Evolutionary conservation across 2,329 filamentous ascomycete genomes (phyloP), one percentile per base, ranked within the genome.

Genomic region (Nannizzia gypsea): DNA sequence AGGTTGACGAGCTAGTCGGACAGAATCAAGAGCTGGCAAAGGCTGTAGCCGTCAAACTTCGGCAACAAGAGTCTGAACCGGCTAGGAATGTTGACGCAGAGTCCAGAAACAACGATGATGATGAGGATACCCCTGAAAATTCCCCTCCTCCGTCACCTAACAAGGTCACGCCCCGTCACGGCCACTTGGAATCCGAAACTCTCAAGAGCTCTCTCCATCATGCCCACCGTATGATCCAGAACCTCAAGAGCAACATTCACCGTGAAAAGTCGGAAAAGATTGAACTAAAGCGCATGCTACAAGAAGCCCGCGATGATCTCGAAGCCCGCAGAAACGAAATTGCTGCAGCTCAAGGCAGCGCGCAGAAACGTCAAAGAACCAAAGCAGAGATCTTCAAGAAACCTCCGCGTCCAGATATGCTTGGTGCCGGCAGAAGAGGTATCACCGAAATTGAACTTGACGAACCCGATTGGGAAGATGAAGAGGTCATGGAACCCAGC

Each of bases 191-290:
- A 73, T 87, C 90, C 0, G 93, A 99, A 76, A 99, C 93, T 0
- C 78, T 99, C 66, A 95, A 93, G 76, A 95, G 91, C 59, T 96
- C 92, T 26, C 81, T 97, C 28, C 87, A 90, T 66, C 93, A 99
- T 71, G 92, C 93, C 42, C 93, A 97, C 72, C 85, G 92, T 61
- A 96, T 95, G 76, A 96, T 99, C 61, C 92, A 97, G 72, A 95
- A 90, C 68, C 83, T 97, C 66, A 90, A 95, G 74, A 90, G 88
- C 72, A 95, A 91, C 68, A 88, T 97, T 54, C 92, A 99, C 72
- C 88, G 93, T 36, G 93, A 99, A 73, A 99, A 97, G 84, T 96
- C 92, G 0, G 93, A 99, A 73, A 99, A 96, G 78, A 83, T 97
- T 28, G 93, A 99, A 74, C 82, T 97, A 59, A 91, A 90, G 74